Conservation (phyloP, 2,329 filamentous ascomycete genomes). For the Lecanicillium sp. region DNA sequence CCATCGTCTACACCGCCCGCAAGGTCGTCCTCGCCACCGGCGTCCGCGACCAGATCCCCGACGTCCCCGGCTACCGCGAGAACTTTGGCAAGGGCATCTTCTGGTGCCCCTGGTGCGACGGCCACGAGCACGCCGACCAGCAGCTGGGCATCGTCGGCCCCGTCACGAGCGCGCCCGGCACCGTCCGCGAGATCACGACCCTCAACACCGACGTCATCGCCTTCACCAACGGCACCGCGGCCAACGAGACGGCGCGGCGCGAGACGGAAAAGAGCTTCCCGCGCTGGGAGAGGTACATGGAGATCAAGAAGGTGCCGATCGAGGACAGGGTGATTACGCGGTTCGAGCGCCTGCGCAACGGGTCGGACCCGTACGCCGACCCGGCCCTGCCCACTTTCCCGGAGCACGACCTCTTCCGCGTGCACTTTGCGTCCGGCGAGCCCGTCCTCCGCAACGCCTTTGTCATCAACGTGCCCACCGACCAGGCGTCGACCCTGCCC, state of each 20-base stretch:
- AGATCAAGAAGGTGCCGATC: conserved; percentile 43
- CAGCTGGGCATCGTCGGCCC: conserved; percentile 46
- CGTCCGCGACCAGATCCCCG: conserved; percentile 47
- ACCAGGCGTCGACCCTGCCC: conserved; percentile 44
- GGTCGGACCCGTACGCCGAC: conserved; percentile 29
- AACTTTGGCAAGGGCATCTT: conserved; percentile 55
- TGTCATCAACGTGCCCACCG: conserved; percentile 41
- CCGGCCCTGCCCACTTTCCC: conserved; percentile 37
- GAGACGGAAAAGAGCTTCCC: conserved; percentile 34
- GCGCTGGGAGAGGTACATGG: conserved; percentile 44
- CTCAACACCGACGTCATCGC: conserved; percentile 50
- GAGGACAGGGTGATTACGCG: conserved; percentile 49
- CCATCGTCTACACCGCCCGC: conserved; percentile 37
- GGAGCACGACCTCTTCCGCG: conserved; percentile 49
- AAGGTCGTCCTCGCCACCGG: conserved; percentile 55
- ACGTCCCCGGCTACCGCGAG: conserved; percentile 47
- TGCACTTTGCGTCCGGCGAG: conserved; percentile 44
- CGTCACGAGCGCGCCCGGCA: conserved; percentile 56
- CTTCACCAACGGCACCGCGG: conserved; percentile 56
- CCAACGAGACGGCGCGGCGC: conserved; percentile 31
- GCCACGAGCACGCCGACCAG: conserved; percentile 55
- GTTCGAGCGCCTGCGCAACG: conserved; percentile 41
- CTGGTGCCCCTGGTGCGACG: conserved; percentile 62
- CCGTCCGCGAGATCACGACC: conserved; percentile 49
- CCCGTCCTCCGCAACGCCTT: conserved; percentile 44